These are phyloP conservation scores for Nakaseomyces nivariensis DNA, from an alignment of 1,139 yeast species.

Conservation along the genomic window DNA sequence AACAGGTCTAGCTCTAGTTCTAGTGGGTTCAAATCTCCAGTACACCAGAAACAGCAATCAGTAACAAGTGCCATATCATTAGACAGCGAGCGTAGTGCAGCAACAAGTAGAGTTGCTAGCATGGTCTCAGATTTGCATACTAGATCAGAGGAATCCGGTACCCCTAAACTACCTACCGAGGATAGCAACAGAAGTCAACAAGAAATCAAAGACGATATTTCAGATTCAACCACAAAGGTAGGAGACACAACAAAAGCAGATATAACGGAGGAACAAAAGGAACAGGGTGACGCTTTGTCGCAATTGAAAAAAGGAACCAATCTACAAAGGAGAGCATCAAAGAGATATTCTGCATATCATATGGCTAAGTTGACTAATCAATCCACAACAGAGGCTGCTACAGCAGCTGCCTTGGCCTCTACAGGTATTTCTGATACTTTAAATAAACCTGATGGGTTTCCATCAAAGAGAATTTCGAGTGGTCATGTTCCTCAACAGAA, in stretches of 20 bases:
- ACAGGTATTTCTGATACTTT: background rate
- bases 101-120: slow-evolving; percentile 2
- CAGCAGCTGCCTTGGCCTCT: slow-evolving; percentile 22
- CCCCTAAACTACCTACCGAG: background rate
- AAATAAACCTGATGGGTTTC: background rate
- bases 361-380: slow-evolving; percentile 65
- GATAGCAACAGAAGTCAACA: background rate
- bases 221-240: background rate
- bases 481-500: background rate
- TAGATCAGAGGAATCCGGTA: background rate
- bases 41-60: slow-evolving; percentile 8
- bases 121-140: slow-evolving; percentile 1
- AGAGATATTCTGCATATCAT: slow-evolving; percentile 84
- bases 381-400: slow-evolving; percentile 31
- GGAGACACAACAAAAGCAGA: background rate
- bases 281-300: slow-evolving; percentile 42
- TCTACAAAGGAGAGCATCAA: slow-evolving; percentile 80
- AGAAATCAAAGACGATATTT: background rate
- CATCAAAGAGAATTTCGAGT: background rate
- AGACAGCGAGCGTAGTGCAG: slow-evolving; percentile 3
- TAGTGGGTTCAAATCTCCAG: slow-evolving; percentile 2
- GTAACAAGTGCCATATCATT: slow-evolving; percentile 3
- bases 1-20: slow-evolving; percentile 5
- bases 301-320: slow-evolving; percentile 75
- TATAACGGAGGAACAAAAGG: slow-evolving; percentile 18